phyloP scores from a whole-genome alignment of 2,329 filamentous ascomycete genomes.

The Clonostachys byssicola region DNA sequence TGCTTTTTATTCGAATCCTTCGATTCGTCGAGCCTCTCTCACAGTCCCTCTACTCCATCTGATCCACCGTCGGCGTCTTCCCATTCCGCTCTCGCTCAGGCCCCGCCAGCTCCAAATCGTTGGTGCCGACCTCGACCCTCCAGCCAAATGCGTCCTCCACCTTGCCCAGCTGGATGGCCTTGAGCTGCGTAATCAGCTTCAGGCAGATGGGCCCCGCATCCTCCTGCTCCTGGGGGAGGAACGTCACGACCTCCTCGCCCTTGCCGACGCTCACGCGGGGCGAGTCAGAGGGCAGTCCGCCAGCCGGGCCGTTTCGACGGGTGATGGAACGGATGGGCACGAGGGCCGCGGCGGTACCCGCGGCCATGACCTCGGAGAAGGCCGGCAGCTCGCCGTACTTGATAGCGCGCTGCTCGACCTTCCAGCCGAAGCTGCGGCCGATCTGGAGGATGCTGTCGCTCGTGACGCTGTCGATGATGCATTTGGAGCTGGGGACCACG shows the following conservation, averaged over 20 bases:
- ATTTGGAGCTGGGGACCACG: constrained; percentile 79
- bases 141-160: constrained; percentile 74
- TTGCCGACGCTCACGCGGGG: constrained; percentile 30
- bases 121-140: constrained; percentile 45
- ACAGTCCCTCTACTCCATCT: constrained; percentile 18
- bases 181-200: constrained; percentile 70
- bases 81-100: constrained; percentile 10
- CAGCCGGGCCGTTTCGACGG: constrained; percentile 28
- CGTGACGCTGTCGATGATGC: constrained; percentile 84
- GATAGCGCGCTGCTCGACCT: constrained; percentile 72
- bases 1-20: neutral
- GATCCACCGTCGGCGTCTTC: constrained; percentile 18
- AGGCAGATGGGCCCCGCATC: constrained; percentile 71
- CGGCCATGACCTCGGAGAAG: constrained; percentile 77
- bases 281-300: constrained; percentile 19
- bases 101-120: constrained; percentile 35
- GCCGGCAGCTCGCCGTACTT: constrained; percentile 52
- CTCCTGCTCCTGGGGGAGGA: constrained; percentile 49
- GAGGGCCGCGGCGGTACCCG: constrained; percentile 85
- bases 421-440: constrained; percentile 75
- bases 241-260: constrained; percentile 45
- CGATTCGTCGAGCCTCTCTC: neutral
- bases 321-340: constrained; percentile 92
- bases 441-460: constrained; percentile 75
- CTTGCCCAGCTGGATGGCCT: constrained; percentile 83